Percentiles rank a stretch among this genome's conserved stretches.
These are phyloP conservation scores for Onygena corvina DNA, from an alignment of 2,329 filamentous ascomycete genomes.

Conservation along the genomic window DNA sequence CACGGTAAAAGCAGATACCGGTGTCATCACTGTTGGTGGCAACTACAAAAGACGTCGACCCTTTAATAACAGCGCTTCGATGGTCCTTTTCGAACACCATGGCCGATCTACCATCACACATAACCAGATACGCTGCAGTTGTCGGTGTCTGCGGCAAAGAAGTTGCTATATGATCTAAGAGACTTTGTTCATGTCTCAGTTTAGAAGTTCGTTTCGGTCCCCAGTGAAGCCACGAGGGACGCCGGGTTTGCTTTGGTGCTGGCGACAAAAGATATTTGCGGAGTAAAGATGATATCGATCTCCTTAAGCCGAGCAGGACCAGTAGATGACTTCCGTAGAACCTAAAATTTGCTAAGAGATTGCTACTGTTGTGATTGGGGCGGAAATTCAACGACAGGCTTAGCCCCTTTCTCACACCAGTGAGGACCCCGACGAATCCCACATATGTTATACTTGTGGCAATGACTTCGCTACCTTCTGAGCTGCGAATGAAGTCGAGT, in stretches of 20 bases:
- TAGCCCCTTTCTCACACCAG: constrained; percentile 36
- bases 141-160: constrained; percentile 31
- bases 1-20: constrained; percentile 9
- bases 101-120: constrained; percentile 40
- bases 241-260: neutral
- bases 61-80: constrained; percentile 33
- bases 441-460: constrained; percentile 40
- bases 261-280: constrained; percentile 33
- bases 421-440: constrained; percentile 41
- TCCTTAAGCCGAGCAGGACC: constrained; percentile 43
- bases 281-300: constrained; percentile 43
- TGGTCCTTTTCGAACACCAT: constrained; percentile 47
- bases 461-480: constrained; percentile 26
- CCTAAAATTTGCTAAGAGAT: constrained; percentile 13
- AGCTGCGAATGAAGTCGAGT: constrained; percentile 37
- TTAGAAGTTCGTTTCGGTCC: neutral
- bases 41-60: constrained; percentile 41
- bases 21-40: constrained; percentile 46
- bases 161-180: constrained; percentile 21
- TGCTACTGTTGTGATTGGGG: constrained; percentile 23
- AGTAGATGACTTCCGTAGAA: constrained; percentile 30
- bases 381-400: constrained; percentile 42
- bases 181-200: neutral
- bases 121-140: constrained; percentile 46
- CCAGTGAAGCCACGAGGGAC: constrained; percentile 4